Percentiles rank a stretch among this genome's conserved stretches.
phyloP scores from a whole-genome alignment of 345 rosid species.

The Boechera stricta region DNA sequence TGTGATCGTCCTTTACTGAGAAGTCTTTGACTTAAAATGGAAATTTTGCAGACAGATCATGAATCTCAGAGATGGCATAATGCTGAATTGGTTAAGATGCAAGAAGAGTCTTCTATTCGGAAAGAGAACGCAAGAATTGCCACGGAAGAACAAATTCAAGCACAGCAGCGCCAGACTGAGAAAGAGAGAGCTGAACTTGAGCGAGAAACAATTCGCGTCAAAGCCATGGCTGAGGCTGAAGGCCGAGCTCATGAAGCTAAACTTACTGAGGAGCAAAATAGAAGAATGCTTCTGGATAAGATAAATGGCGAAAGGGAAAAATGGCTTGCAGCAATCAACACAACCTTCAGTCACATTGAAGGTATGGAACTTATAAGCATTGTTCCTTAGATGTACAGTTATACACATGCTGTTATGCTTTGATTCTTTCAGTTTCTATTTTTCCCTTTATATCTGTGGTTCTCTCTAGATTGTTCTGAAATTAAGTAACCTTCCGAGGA shows the following conservation, averaged over 20 bases:
- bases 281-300: slow-evolving; percentile 82
- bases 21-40: slow-evolving; percentile 34
- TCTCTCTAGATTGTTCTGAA: background rate
- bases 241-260: slow-evolving; percentile 92
- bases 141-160: slow-evolving; percentile 94
- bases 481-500: background rate
- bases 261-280: slow-evolving; percentile 84
- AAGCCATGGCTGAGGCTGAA: slow-evolving; percentile 98
- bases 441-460: background rate
- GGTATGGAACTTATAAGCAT: slow-evolving; percentile 52
- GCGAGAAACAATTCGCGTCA: slow-evolving; percentile 89
- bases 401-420: slow-evolving; percentile 21
- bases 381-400: background rate
- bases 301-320: slow-evolving; percentile 93
- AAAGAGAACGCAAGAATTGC: slow-evolving; percentile 79
- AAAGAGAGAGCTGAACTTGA: slow-evolving; percentile 98
- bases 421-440: background rate
- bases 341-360: slow-evolving; percentile 89
- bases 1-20: background rate
- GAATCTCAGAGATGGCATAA: slow-evolving; percentile 90
- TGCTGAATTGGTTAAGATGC: slow-evolving; percentile 87
- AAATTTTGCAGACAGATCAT: slow-evolving; percentile 75
- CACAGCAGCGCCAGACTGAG: slow-evolving; percentile 94
- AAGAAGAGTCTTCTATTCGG: slow-evolving; percentile 81
- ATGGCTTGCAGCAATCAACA: slow-evolving; percentile 97